phyloP scores from a whole-genome alignment of 1,284 basidiomycete genomes.

The Erythrobasidium hasegawianum region DNA sequence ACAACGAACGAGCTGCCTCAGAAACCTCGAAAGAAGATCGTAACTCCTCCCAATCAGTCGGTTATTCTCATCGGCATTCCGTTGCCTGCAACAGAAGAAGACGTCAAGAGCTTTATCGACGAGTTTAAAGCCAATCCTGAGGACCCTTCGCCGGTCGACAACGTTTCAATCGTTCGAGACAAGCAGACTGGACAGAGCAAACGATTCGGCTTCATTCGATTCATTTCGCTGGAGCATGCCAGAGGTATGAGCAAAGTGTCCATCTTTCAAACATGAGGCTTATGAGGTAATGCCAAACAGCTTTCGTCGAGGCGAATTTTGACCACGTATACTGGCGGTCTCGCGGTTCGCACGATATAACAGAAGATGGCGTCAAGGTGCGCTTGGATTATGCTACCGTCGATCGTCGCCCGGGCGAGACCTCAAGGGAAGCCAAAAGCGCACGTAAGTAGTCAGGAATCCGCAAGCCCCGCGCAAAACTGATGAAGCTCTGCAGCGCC shows the following conservation, averaged over 20 bases:
- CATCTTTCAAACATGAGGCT: too few species aligned
- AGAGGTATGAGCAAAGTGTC: constrained; percentile 33
- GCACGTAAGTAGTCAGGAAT: too few species aligned
- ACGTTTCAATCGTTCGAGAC: constrained; percentile 85
- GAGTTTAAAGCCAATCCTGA: constrained; percentile 26
- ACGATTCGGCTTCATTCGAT: constrained; percentile 90
- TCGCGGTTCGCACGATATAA: constrained; percentile 35
- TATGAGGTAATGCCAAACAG: too few species aligned
- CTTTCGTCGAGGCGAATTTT: constrained; percentile 72
- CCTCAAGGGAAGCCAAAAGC: neutral
- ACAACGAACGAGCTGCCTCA: neutral
- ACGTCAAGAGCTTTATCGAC: constrained; percentile 29
- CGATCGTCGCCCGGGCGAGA: constrained; percentile 26
- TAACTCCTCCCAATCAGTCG: constrained; percentile 34
- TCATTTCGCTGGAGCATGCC: constrained; percentile 74
- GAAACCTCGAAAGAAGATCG: constrained; percentile 5
- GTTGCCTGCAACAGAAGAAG: constrained; percentile 14
- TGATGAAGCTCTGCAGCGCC: too few species aligned
- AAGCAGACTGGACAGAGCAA: constrained; percentile 81
- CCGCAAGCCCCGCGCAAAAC: too few species aligned
- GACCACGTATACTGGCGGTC: constrained; percentile 40
- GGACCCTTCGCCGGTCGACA: constrained; percentile 45
- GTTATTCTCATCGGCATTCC: constrained; percentile 46
- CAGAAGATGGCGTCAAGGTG: constrained; percentile 36
- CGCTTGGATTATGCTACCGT: constrained; percentile 41